Evolutionary conservation across 495 filamentous ascomycete genomes (phyloP).

Genomic region (Podospora fimiseda): DNA sequence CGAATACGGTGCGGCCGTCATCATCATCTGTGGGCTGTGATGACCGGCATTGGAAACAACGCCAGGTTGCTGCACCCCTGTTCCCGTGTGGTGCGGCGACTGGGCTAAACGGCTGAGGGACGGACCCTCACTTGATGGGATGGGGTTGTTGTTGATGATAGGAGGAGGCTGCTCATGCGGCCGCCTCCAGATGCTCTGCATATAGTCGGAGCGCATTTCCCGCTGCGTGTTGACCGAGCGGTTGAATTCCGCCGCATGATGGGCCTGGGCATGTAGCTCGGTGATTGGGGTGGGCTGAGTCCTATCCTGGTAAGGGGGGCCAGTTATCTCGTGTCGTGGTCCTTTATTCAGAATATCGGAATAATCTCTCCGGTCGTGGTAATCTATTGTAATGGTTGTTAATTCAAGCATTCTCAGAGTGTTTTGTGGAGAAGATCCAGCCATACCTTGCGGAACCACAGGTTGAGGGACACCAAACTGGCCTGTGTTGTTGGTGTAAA

Average conservation of each 20-base stretch:
- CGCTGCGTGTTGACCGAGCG: conserved; percentile 70
- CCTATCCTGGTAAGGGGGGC: conserved; percentile 82
- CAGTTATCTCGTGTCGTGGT: conserved; percentile 82
- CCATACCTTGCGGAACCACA: conserved; percentile 64
- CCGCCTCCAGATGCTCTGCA: conserved; percentile 70
- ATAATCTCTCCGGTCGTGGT: conserved; percentile 77
- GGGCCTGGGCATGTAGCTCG: conserved; percentile 84
- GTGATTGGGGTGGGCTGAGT: conserved; percentile 68
- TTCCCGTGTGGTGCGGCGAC: conserved; percentile 42
- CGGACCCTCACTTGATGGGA: conserved; percentile 36
- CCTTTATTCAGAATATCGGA: conserved; percentile 66
- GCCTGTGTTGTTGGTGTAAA: conserved; percentile 70
- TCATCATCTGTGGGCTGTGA: conserved; percentile 53
- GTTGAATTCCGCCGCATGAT: conserved; percentile 86
- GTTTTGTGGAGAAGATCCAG: conserved; percentile 54
- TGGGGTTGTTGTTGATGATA: conserved; percentile 41
- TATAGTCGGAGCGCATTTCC: conserved; percentile 63
- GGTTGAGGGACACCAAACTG: conserved; percentile 56
- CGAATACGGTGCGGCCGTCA: conserved; percentile 46
- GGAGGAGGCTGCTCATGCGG: conserved; percentile 66
- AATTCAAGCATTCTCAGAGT: conserved; percentile 78
- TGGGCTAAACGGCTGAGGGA: conserved; percentile 43
- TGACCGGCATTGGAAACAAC: conserved; percentile 46
- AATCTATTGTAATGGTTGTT: conserved; percentile 66
- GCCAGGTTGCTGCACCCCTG: conserved; percentile 35